Base-by-base conservation (phyloP, 129 eudicot genomes). In the Tanacetum coccineum region DNA sequence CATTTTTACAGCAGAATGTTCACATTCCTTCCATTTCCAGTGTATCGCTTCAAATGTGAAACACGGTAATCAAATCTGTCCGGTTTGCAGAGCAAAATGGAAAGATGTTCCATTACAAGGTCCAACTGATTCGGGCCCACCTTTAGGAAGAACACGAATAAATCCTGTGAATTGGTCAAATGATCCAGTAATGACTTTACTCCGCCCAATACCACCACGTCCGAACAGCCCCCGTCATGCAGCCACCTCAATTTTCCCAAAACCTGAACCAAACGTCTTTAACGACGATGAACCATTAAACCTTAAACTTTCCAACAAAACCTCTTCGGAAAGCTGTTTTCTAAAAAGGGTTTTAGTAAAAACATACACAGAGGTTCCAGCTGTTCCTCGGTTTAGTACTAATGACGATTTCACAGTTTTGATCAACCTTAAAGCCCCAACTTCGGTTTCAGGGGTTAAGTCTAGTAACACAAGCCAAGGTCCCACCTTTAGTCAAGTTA, bases 1-100 rank as follows among this genome's bases (percentile, higher is more conserved):
- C 20, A 81, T 92, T 49, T 91, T 87, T 72, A 91, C 97, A 25
- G 97, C 97, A n/a, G 97, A 91, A 78, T 91, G 97, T 69, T 79
- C 90, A 1, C 97, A 91, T 72, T 81, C 95, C 20, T 91, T 87
- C 77, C 97, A 91, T 74, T 91, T 91, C 86, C 87, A 81, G 45
- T 91, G 97, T 64, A 87, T 91, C 28, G 83, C 94, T 44, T 85
- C 94, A 6, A 85, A 83, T 45, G 97, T 91, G 30, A 84, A 81
- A 74, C 94, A 91, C 46, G 96, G 97, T 9, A 87, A 86, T 72
- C 82, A 84, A 56, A 70, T 86, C 40, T 87, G 96, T 74, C 97
- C 96, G 0, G 84, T 85, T 56, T 91, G 97, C 77, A 81, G 92
- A 72, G 87, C 97, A 28, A 79, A 69, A 72, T 90, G 97, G 97